A percentile compares a stretch with the other conserved stretches of the same genome.
These are phyloP conservation scores for Parietaria judaica DNA, from an alignment of 306 rosid genomes.

Conservation along the genomic window DNA sequence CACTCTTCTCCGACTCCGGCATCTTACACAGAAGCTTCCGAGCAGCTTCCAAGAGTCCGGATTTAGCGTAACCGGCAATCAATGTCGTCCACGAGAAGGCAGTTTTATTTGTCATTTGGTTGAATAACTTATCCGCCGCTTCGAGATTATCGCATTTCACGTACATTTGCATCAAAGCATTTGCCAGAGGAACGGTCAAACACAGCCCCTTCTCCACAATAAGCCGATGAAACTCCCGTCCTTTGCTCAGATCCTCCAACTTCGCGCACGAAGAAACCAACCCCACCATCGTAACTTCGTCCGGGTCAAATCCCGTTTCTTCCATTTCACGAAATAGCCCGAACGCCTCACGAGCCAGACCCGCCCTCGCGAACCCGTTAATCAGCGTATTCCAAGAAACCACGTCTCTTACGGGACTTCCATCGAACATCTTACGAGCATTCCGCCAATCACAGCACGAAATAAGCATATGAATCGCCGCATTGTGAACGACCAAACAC, in stretches of 20 bases:
- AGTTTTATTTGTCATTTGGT: slow-evolving; percentile 45
- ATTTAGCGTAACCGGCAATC: slow-evolving; percentile 71
- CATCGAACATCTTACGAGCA: slow-evolving; percentile 53
- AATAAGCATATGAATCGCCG: slow-evolving; percentile 46
- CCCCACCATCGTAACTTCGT: slow-evolving; percentile 76
- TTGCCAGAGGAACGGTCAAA: slow-evolving; percentile 52
- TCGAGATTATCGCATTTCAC: slow-evolving; percentile 55
- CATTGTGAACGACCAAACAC: slow-evolving; percentile 62
- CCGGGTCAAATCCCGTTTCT: slow-evolving; percentile 45
- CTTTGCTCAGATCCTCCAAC: slow-evolving; percentile 48
- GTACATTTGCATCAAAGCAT: slow-evolving; percentile 79
- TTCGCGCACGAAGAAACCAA: slow-evolving; percentile 68
- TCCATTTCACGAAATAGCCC: slow-evolving; percentile 44
- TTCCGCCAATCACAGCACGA: slow-evolving; percentile 39
- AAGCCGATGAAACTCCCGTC: slow-evolving; percentile 42
- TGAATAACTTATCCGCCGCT: slow-evolving; percentile 43
- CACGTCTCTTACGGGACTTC: slow-evolving; percentile 55
- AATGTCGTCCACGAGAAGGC: slow-evolving; percentile 69
- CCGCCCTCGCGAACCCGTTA: slow-evolving; percentile 59
- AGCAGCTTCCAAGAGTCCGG: slow-evolving; percentile 51
- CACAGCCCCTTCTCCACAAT: slow-evolving; percentile 33
- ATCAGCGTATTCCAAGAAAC: slow-evolving; percentile 84
- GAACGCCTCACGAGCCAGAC: slow-evolving; percentile 49
- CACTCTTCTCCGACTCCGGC: slow-evolving; percentile 57
- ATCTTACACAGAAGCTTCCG: slow-evolving; percentile 37